phyloP scores from a whole-genome alignment of 2,329 filamentous ascomycete genomes.

The Scopulariopsis brevicaulis region DNA sequence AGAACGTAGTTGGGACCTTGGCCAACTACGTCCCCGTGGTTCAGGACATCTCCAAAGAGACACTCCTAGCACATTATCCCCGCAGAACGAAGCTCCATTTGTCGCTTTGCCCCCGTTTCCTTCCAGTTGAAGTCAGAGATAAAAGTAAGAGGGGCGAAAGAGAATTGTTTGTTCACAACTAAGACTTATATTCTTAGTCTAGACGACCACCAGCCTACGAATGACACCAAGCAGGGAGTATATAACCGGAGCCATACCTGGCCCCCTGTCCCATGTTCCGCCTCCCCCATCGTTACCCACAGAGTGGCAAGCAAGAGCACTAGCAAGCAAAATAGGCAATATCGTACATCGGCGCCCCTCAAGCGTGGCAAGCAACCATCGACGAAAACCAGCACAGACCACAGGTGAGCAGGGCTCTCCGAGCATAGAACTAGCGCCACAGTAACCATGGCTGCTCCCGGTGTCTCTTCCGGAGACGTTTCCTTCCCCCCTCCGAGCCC shows the following conservation, averaged over 20 bases:
- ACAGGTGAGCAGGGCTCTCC: neutral
- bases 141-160: neutral
- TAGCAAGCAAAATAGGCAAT: neutral
- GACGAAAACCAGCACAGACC: neutral
- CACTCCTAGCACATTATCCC: too few relatives aligned
- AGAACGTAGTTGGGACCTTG: too few relatives aligned
- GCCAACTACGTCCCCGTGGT: too few relatives aligned
- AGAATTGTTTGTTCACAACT: neutral
- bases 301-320: neutral
- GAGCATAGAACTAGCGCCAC: neutral
- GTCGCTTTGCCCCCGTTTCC: too few relatives aligned
- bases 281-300: neutral
- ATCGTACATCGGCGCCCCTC: neutral
- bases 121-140: too few relatives aligned
- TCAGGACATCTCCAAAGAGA: too few relatives aligned
- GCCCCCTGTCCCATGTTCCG: neutral
- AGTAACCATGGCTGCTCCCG: neutral
- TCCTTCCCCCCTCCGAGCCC: neutral
- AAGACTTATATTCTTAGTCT: neutral
- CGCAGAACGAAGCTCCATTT: too few relatives aligned
- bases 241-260: neutral
- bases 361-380: neutral
- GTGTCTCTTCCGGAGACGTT: too few relatives aligned
- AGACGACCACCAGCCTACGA: neutral
- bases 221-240: neutral